phyloP scores from a whole-genome alignment of 371 early-diverging fungal species.

The Cladochytrium tenue region DNA sequence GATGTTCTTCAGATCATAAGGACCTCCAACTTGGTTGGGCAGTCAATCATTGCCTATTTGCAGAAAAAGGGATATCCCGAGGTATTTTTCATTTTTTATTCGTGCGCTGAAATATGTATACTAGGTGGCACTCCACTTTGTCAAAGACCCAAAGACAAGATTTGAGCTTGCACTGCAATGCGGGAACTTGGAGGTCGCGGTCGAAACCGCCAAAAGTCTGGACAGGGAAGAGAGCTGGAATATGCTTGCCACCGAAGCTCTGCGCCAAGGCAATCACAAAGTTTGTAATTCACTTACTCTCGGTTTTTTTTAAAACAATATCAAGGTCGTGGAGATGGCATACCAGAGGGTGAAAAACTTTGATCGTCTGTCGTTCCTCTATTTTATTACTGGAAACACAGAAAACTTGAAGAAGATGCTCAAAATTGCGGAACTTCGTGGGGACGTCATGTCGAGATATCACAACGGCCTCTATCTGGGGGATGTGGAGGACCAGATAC shows the following conservation, averaged over 20 bases:
- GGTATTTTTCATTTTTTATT: conserved; percentile 32
- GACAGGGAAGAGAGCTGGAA: conserved; percentile 87
- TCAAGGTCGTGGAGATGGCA: conserved; percentile 75
- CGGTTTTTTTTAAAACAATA: conserved; percentile 25
- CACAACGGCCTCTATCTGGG: conserved; percentile 88
- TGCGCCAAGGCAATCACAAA: conserved; percentile 86
- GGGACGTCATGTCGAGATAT: conserved; percentile 81
- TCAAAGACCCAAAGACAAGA: conserved; percentile 90
- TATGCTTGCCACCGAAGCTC: conserved; percentile 81
- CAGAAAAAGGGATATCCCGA: conserved; percentile 98
- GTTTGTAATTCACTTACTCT: conserved; percentile 15
- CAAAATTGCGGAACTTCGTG: conserved; percentile 82
- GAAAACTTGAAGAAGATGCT: conserved; percentile 89
- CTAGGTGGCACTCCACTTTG: conserved; percentile 94
- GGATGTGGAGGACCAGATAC: conserved; percentile 82
- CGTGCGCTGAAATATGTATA: background rate
- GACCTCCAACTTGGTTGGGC: conserved; percentile 94
- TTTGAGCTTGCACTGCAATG: conserved; percentile 96
- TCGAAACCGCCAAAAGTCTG: conserved; percentile 85
- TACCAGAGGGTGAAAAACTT: conserved; percentile 87
- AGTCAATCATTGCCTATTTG: conserved; percentile 96
- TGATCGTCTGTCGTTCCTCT: conserved; percentile 90
- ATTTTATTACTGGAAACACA: conserved; percentile 83
- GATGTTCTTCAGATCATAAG: conserved; percentile 93
- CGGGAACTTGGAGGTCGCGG: conserved; percentile 89